Evolutionary conservation across 2,329 filamentous ascomycete genomes (phyloP).

Genomic region (Aureobasidium lini): DNA sequence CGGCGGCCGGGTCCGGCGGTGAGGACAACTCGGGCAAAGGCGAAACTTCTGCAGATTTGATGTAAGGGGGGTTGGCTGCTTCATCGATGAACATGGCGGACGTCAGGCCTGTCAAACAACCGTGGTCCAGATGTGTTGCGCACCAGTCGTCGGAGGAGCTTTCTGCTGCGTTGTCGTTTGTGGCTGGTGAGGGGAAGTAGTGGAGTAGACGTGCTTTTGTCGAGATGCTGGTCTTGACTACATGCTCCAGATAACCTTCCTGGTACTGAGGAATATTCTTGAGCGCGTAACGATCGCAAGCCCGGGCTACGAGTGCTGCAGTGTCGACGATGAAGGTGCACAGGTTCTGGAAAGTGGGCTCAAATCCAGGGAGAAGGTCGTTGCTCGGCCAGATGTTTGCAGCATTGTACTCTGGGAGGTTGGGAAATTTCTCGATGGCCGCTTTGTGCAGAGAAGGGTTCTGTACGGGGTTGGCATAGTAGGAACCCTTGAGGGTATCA

Average conservation of each 20-base stretch:
- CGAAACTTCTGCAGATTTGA: slow-evolving; percentile 21
- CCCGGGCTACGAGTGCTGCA: slow-evolving; percentile 79
- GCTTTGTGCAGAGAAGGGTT: slow-evolving; percentile 56
- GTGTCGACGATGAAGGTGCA: slow-evolving; percentile 83
- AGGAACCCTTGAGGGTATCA: slow-evolving; percentile 75
- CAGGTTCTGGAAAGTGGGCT: slow-evolving; percentile 61
- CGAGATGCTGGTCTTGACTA: slow-evolving; percentile 76
- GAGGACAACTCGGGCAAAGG: slow-evolving; percentile 62
- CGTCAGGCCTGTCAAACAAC: slow-evolving; percentile 87
- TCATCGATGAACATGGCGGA: slow-evolving; percentile 96
- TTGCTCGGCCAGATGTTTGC: slow-evolving; percentile 81
- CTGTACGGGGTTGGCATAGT: slow-evolving; percentile 64
- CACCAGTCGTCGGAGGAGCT: slow-evolving; percentile 73
- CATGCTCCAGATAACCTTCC: slow-evolving; percentile 71
- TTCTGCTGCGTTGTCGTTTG: slow-evolving; percentile 30
- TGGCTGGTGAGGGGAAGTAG: slow-evolving; percentile 62
- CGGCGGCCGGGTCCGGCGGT: slow-evolving; percentile 76
- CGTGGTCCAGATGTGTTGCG: slow-evolving; percentile 81
- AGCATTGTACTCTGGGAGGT: slow-evolving; percentile 81
- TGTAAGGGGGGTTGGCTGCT: slow-evolving; percentile 31
- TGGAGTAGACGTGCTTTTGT: slow-evolving; percentile 89
- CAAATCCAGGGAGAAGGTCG: slow-evolving; percentile 66
- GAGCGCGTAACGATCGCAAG: slow-evolving; percentile 79
- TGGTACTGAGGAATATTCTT: slow-evolving; percentile 71
- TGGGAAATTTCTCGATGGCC: slow-evolving; percentile 45